phyloP scores from a whole-genome alignment of 176 grass and related monocot species.

The Avena sativa region DNA sequence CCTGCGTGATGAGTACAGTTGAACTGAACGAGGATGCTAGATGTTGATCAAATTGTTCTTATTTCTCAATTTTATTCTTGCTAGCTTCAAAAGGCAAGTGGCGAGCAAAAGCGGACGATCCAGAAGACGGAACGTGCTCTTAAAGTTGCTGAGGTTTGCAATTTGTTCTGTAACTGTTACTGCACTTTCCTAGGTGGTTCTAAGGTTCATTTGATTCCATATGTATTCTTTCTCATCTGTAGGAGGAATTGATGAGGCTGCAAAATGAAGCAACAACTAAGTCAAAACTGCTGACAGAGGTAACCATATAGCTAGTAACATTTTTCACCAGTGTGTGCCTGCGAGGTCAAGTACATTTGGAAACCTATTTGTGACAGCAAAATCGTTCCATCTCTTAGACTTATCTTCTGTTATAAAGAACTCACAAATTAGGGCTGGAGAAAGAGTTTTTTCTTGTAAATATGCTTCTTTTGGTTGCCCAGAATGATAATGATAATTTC shows the following conservation, averaged over 20 bases:
- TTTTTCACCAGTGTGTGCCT: not conserved
- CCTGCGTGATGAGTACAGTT: conserved; percentile 15
- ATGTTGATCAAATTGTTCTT: conserved; percentile 23
- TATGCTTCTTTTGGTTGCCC: conserved; percentile 26
- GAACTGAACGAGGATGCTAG: not conserved
- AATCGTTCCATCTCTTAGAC: not conserved
- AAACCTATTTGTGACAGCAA: conserved; percentile 2
- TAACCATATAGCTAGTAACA: conserved; percentile 37
- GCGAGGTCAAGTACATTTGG: not conserved
- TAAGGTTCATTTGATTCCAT: conserved; percentile 31
- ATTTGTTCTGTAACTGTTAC: conserved; percentile 27
- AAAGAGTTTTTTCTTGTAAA: not conserved
- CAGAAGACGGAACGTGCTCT: conserved; percentile 90
- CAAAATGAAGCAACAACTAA: conserved; percentile 85
- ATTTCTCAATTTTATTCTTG: conserved; percentile 40
- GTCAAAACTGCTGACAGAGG: conserved; percentile 76
- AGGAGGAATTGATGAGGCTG: conserved; percentile 91
- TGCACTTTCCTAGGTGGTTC: not conserved
- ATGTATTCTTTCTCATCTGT: conserved; percentile 35
- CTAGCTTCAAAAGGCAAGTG: conserved; percentile 81
- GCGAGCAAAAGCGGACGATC: conserved; percentile 71
- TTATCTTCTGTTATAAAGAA: not conserved
- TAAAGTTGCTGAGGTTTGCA: conserved; percentile 88
- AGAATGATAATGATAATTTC: conserved; percentile 10
- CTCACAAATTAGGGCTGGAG: not conserved